Evolutionary conservation across 371 early-diverging fungal genomes (phyloP), one percentile per base, ranked within the genome.

Genomic region (Mucor piriformis): DNA sequence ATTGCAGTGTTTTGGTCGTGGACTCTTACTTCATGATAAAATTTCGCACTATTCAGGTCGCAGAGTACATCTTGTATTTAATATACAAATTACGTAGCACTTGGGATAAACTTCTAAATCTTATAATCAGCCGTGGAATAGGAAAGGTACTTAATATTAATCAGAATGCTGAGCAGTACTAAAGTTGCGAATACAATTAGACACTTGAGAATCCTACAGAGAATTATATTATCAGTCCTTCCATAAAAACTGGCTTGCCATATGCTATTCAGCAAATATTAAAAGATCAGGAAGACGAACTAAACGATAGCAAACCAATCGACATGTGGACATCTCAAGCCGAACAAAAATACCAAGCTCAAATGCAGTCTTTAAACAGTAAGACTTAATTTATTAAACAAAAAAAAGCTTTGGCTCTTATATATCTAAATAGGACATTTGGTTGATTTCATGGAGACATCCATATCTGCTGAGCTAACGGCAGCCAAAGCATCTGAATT

Each of bases 21-120:
- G 89, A 89, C 53, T 75, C 79, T 0, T 85, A 83, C 70, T 77
- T 83, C 33, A 67, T 82, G 46, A 58, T 86, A 2, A 53, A 66
- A 11, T 89, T 88, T 44, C 57, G 61, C 15, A 81, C 81, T n/a
- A 51, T 61, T 2, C 66, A 60, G 5, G 81, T 81, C 3, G 73
- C 72, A 25, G 73, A 66, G 49, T 70, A 76, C 53, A 63, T 70
- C 12, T 60, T 66, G 15, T 66, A 67, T 7, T 46, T 73, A 11
- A 48, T 71, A 0, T 63, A 74, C 48, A 47, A 67, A 42, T 57
- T 81, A 43, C 70, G 81, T 13, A 54, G 13, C 6, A 59, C 50
- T 8, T 77, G 76, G 76, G 48, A 59, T 3, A 57, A 42, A 4
- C 49, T 76, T 32, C 49, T 72, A 20, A 68, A 72, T 50, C 53